phyloP scores from a whole-genome alignment of 768 basidiomycete genomes.

The Pholiota molesta region DNA sequence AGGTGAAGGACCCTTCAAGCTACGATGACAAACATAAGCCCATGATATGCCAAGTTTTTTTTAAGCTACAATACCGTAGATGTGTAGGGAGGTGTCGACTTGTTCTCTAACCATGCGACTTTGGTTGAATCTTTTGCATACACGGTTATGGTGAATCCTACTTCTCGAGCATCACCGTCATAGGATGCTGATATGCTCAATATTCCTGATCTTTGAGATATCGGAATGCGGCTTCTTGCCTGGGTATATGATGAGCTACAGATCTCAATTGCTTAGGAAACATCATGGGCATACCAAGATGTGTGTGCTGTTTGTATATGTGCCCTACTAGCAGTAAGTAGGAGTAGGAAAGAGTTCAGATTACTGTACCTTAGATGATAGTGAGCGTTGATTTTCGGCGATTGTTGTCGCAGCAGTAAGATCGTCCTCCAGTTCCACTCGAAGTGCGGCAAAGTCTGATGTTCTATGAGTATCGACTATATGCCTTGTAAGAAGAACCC shows the following conservation, averaged over 20 bases:
- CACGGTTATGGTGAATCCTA: conserved; percentile 71
- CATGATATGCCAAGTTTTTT: background rate
- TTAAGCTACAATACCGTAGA: conserved; percentile 33
- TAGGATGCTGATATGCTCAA: conserved; percentile 67
- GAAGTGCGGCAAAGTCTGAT: conserved; percentile 71
- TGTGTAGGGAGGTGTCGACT: conserved; percentile 39
- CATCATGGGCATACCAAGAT: conserved; percentile 37
- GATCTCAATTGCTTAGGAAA: background rate
- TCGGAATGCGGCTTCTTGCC: conserved; percentile 39
- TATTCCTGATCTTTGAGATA: conserved; percentile 36
- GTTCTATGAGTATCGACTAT: conserved; percentile 57
- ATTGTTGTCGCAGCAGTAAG: conserved; percentile 23
- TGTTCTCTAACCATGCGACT: conserved; percentile 51
- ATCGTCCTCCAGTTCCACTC: conserved; percentile 51
- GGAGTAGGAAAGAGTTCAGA: background rate
- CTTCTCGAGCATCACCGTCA: conserved; percentile 62
- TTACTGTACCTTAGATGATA: conserved; percentile 40
- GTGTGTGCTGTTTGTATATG: conserved; percentile 57
- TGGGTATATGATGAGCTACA: conserved; percentile 16
- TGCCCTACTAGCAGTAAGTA: conserved; percentile 34
- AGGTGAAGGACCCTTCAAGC: conserved; percentile 65
- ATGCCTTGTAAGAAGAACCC: conserved; percentile 84
- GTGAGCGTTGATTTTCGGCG: conserved; percentile 30
- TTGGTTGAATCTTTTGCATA: conserved; percentile 44
- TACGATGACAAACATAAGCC: conserved; percentile 26